Evolutionary conservation across 2,329 filamentous ascomycete species (phyloP), one percentile per base, ranked within the genome.

Genomic region (Zasmidium citrigriseum): DNA sequence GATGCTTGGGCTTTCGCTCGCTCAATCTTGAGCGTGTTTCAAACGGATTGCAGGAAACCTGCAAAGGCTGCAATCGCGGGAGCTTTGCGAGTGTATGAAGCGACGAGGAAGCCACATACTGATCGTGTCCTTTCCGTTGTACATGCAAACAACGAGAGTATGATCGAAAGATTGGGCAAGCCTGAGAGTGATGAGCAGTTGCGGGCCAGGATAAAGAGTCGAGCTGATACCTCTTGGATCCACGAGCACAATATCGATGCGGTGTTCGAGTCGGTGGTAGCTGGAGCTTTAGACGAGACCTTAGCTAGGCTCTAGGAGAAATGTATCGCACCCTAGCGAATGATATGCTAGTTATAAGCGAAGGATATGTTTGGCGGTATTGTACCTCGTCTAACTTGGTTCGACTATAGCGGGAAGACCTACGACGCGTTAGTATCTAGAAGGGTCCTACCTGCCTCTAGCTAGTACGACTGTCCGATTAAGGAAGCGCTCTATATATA

Each of bases 51-150:
- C 20, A n/a, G 11, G 1, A 61, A 64, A 34, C 56, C 52, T 2
- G 45, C 46, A 12, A 56, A 38, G 20, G 12, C 27, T 2, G 38
- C 20, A 7, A 54, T 64, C 16, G 27, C 25, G 22, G 54, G 56
- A 52, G 70, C 68, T 0, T 55, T 76, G 45, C 59, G 54, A 14
- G n/a, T 76, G 3, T 77, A 76, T 53, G 72, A 76, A 53, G 54
- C 50, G 23, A 72, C 68, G 4, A 57, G 74, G 18, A 72, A 71
- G 49, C 69, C 74, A 20, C 73, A 76, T 56, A 72, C 72, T 7
- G 71, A 72, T 48, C 67, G 64, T 14, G 62, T 75, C 9, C 46
- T 70, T 52, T 16, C 57, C 23, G 63, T 63, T 2, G 67, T 67
- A 25, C 66, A 69, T 57, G 55, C 34, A 21, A 63, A 59, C n/a